Evolutionary conservation across 768 basidiomycete species (phyloP).

Genomic region (Amanita pseudoporphyria): DNA sequence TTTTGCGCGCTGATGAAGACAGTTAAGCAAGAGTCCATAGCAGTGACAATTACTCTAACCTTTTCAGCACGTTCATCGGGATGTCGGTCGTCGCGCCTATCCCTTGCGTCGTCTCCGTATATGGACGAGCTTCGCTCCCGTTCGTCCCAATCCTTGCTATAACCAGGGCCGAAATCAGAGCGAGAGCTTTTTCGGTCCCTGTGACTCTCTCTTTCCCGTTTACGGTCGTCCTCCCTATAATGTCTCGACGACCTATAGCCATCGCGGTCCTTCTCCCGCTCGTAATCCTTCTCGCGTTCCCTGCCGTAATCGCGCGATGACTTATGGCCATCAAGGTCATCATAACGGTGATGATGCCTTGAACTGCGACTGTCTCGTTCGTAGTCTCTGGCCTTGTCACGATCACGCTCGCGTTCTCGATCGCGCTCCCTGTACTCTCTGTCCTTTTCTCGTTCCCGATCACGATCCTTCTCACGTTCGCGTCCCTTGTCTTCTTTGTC

Average conservation of each 20-base stretch:
- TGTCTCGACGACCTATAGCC: conserved; percentile 37
- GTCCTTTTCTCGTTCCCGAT: conserved; percentile 24
- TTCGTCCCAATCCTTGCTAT: conserved; percentile 30
- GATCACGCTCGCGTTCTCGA: conserved; percentile 30
- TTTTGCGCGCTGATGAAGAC: conserved; percentile 34
- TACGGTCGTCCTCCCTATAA: conserved; percentile 44
- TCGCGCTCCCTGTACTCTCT: conserved; percentile 28
- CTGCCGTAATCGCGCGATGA: conserved; percentile 32
- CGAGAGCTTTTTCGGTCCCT: conserved; percentile 23
- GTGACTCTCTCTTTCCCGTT: conserved; percentile 40
- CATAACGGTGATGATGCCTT: conserved; percentile 37
- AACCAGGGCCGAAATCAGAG: conserved; percentile 25
- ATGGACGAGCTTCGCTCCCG: conserved; percentile 26
- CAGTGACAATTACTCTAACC: conserved; percentile 25
- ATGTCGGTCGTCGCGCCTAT: conserved; percentile 42
- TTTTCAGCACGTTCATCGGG: conserved; percentile 56
- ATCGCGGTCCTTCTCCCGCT: conserved; percentile 32
- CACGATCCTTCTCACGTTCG: conserved; percentile 25
- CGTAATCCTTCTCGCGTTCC: conserved; percentile 29
- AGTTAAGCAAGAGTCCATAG: conserved; percentile 11
- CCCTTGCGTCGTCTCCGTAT: conserved; percentile 35
- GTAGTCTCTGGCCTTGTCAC: conserved; percentile 26
- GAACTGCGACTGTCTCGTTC: conserved; percentile 31
- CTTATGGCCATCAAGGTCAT: conserved; percentile 35
- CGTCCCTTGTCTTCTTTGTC: conserved; percentile 22